Evolutionary conservation across 441 rosid genomes (phyloP), one percentile per base, ranked within the genome.

Genomic region (Populus hybrid): DNA sequence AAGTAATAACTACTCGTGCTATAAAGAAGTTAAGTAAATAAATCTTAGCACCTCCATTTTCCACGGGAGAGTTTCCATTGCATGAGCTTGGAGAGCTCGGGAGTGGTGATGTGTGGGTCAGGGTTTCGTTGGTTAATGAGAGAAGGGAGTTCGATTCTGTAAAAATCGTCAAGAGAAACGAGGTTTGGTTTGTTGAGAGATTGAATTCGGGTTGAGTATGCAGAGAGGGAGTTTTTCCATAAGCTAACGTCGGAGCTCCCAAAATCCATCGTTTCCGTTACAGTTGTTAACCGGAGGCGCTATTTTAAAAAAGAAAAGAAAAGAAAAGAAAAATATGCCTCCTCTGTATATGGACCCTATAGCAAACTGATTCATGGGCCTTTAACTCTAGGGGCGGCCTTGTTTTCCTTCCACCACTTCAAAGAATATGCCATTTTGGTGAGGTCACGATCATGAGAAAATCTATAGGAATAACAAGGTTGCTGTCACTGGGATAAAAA

Each of bases 61-160:
- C 97, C 97, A 34, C 99, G 98, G 24, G 94, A 81, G 81, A 92
- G 98, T 82, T 95, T 93, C 97, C 99, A 95, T 67, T 83, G 87
- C 94, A 95, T 88, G 82, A 93, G 92, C 78, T 85, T 85, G 74
- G 92, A 85, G 84, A 95, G 97, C 82, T 95, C 98, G 26, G 90
- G 59, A 42, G 85, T 85, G 85, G 93, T 88, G 82, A 95, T 78
- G 88, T 87, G 79, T 35, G 97, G 97, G 72, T 82, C 86, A 88
- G 98, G 97, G 90, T 88, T 89, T 81, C 99, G 89, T 59, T 79
- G 71, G 72, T 70, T 89, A 78, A 95, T 81, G 73, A 91, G 86
- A 77, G 87, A 77, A 42, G 98, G 97, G 57, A 93, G 94, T 34
- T 88, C 73, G 71, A 82, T 28, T 69, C 91, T 84, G 93, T 95